Conservation (phyloP, 2,329 filamentous ascomycete species). For the Phoma sp. region DNA sequence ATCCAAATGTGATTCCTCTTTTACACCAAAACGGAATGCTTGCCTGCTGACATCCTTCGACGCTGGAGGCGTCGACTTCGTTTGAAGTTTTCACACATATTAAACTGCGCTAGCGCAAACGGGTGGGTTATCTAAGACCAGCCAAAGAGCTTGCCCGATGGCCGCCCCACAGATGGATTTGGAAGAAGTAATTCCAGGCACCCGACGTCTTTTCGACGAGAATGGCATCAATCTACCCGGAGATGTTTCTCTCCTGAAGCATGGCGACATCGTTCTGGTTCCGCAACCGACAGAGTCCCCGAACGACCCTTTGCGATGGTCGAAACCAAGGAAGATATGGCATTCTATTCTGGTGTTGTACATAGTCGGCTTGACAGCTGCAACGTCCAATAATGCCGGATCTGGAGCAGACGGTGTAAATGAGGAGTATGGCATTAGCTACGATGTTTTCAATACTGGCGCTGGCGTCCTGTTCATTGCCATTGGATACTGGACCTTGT, state of each 20-base stretch:
- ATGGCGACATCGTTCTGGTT: slow-evolving; percentile 54
- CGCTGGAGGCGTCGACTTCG: slow-evolving; percentile 27
- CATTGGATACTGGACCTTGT: slow-evolving; percentile 27
- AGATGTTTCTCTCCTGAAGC: slow-evolving; percentile 24
- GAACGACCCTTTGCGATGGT: slow-evolving; percentile 61
- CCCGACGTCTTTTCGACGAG: slow-evolving; percentile 25
- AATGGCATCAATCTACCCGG: slow-evolving; percentile 40
- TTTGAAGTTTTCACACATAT: slow-evolving; percentile 15
- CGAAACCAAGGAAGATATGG: slow-evolving; percentile 50
- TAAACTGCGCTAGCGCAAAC: slow-evolving; percentile 15
- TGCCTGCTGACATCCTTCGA: slow-evolving; percentile 26
- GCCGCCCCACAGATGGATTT: slow-evolving; percentile 13
- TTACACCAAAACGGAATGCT: slow-evolving; percentile 21
- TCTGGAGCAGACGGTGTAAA: slow-evolving; percentile 27
- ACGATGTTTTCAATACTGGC: slow-evolving; percentile 28
- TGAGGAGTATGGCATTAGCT: slow-evolving; percentile 26
- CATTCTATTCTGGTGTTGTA: slow-evolving; percentile 27
- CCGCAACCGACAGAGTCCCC: slow-evolving; percentile 58
- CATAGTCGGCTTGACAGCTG: slow-evolving; percentile 26
- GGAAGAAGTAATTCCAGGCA: slow-evolving; percentile 28
- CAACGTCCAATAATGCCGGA: slow-evolving; percentile 28
- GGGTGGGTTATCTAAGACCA: slow-evolving; percentile 4
- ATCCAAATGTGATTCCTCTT: slow-evolving; percentile 3
- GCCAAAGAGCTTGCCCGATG: slow-evolving; percentile 7
- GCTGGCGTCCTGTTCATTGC: slow-evolving; percentile 27